Percentiles rank a stretch among this genome's conserved stretches.
Evolutionary conservation across 345 rosid species (phyloP).

Genomic region (Bruguiera sexangula): DNA sequence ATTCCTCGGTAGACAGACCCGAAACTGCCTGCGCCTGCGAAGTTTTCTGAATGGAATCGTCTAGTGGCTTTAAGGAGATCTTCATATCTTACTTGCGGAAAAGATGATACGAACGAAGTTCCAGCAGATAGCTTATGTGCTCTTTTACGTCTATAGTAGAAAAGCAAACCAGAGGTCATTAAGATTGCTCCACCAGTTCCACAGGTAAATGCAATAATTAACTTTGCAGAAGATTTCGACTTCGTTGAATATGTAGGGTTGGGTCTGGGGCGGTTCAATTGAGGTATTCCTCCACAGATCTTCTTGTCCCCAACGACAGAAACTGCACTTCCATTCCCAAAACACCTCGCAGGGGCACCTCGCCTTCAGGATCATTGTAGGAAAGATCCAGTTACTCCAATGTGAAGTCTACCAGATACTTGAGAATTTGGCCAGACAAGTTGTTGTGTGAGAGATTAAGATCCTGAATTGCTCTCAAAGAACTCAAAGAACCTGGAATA

Average conservation of each 20-base stretch:
- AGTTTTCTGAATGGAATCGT: background rate
- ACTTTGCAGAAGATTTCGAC: no score
- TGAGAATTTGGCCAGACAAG: background rate
- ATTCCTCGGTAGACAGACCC: constrained; percentile 3
- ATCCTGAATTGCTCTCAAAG: constrained; percentile 4
- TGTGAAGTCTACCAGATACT: background rate
- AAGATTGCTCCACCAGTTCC: background rate
- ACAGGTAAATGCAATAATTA: background rate
- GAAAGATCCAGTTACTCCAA: constrained; percentile 13
- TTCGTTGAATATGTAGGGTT: no score
- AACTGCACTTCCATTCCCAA: constrained; percentile 8
- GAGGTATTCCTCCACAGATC: constrained; percentile 13
- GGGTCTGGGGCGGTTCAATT: constrained; percentile 2
- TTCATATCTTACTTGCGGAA: background rate
- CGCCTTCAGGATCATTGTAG: constrained; percentile 16
- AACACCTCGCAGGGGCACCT: constrained; percentile 6
- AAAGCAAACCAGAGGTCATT: background rate
- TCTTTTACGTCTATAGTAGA: background rate
- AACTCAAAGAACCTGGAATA: constrained; percentile 10
- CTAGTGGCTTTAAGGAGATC: background rate
- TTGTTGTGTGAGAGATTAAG: constrained; percentile 1
- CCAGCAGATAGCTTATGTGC: background rate
- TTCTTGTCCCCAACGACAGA: constrained; percentile 2
- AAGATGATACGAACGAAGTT: background rate
- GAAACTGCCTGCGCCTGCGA: constrained; percentile 5